Evolutionary conservation across 1,139 yeast genomes (phyloP).

Genomic region (Zygosaccharomyces sapae): DNA sequence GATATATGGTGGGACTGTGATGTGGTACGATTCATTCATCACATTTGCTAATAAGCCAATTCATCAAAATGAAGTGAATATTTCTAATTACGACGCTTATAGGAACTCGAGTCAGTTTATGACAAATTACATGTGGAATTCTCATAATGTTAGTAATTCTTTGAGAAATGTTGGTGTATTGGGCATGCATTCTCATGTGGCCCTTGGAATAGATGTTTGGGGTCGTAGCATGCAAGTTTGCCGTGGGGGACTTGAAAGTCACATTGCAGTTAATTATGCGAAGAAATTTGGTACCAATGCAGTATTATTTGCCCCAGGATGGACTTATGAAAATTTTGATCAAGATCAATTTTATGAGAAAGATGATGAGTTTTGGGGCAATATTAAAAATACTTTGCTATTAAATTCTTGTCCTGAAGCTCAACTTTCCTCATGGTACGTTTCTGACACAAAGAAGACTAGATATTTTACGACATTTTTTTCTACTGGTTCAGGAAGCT

Average conservation of each 20-base stretch:
- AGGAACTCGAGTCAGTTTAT: conserved; percentile 35
- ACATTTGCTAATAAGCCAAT: conserved; percentile 32
- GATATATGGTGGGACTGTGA: conserved; percentile 27
- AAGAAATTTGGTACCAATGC: conserved; percentile 36
- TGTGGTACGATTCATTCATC: conserved; percentile 42
- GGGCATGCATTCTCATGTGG: conserved; percentile 36
- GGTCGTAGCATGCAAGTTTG: conserved; percentile 40
- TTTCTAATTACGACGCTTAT: conserved; percentile 36
- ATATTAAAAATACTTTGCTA: conserved; percentile 18
- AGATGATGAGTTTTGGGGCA: conserved; percentile 39
- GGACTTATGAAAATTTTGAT: conserved; percentile 40
- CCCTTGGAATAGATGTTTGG: conserved; percentile 43
- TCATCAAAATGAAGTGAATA: conserved; percentile 40
- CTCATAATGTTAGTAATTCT: conserved; percentile 33
- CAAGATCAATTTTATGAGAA: conserved; percentile 30
- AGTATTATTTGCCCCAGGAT: conserved; percentile 43
- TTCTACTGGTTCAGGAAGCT: conserved; percentile 37
- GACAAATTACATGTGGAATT: conserved; percentile 43
- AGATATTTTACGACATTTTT: conserved; percentile 38
- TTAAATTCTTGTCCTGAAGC: conserved; percentile 19
- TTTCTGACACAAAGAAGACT: conserved; percentile 15
- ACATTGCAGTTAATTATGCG: conserved; percentile 35
- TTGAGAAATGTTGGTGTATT: conserved; percentile 36
- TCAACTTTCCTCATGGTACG: conserved; percentile 21
- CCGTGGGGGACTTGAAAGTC: conserved; percentile 39